Evolutionary conservation across 345 rosid species (phyloP), one percentile per base, ranked within the genome.

Genomic region (Ricinus communis): DNA sequence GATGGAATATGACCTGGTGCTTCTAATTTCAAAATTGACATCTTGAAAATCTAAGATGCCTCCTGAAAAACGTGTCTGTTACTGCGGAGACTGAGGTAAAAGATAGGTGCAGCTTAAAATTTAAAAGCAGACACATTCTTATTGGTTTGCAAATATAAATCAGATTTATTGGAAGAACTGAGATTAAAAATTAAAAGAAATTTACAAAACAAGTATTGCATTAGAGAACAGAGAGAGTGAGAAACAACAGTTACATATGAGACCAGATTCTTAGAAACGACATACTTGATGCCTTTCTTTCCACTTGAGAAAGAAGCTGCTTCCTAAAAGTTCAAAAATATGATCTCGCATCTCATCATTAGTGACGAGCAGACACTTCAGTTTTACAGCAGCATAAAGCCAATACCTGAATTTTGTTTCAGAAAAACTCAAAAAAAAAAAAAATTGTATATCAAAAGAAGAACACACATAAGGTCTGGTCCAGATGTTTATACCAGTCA

Each of bases 281-380:
- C 71, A 59, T 75, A 90, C 96, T 76, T 88, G 97, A 80, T 93
- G 93, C 47, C 96, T 85, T 86, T 87, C 96, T 84, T 93, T 91
- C 97, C 96, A 93, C 65, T 82, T 88, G 68, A 84, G 82, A 72
- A 93, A 90, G 74, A 90, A 86, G 76, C 74, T 82, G 65, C 69
- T 84, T 24, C 97, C 94, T 12, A 91, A 33, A 50, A 93, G 90
- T 76, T 89, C 97, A 72, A 93, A 93, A 60, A 88, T 89, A 85
- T 93, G 97, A 85, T 91, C 98, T 71, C 94, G 88, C 97, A 93
- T 91, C 76, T 93, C 93, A 78, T 93, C 98, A 78, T 93, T 91
- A 3, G 96, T 91, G 73, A 91, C 87, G 46, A 91, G 88, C 74
- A 88, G 78, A 77, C 97, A 93, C 76, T 86, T 84, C 54, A 91